These are phyloP conservation scores for Delphinella strobiligena DNA, from an alignment of 2,329 filamentous ascomycete genomes.

Conservation along the genomic window DNA sequence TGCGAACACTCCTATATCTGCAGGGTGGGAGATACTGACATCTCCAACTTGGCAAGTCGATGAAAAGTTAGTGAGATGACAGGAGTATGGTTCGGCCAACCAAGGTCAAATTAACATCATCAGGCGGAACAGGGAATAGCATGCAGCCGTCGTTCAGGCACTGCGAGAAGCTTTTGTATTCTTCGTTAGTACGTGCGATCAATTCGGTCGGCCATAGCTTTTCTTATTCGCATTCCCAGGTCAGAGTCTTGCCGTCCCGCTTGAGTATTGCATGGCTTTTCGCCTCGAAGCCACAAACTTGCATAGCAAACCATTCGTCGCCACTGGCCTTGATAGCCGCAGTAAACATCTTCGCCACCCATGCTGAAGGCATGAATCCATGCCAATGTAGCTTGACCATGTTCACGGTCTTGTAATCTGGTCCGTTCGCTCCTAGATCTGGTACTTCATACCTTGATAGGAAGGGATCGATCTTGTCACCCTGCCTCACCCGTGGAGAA, in stretches of 20 bases:
- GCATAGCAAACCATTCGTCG: slow-evolving; percentile 21
- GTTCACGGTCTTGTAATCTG: slow-evolving; percentile 9
- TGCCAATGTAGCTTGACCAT: slow-evolving; percentile 30
- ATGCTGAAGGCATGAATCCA: slow-evolving; percentile 28
- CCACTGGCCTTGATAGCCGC: slow-evolving; percentile 15
- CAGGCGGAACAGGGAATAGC: too few species aligned
- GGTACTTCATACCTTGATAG: slow-evolving; percentile 57
- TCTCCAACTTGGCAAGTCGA: too few species aligned
- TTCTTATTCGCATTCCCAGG: slow-evolving; percentile 20
- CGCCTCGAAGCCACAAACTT: slow-evolving; percentile 17
- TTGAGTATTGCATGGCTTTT: slow-evolving; percentile 19
- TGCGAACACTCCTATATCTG: too few species aligned
- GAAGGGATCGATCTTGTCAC: slow-evolving; percentile 54
- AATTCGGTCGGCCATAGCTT: too few species aligned
- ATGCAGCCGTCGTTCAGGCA: too few species aligned
- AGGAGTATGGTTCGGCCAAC: too few species aligned
- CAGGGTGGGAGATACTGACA: too few species aligned
- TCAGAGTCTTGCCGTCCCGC: slow-evolving; percentile 13
- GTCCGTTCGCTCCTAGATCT: slow-evolving; percentile 2
- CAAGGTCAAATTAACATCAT: too few species aligned
- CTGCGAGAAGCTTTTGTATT: too few species aligned
- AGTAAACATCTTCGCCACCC: slow-evolving; percentile 19
- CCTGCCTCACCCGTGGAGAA: slow-evolving; percentile 48
- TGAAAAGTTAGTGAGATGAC: too few species aligned
- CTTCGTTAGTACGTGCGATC: too few species aligned